Evolutionary conservation across 306 rosid species (phyloP).

Genomic region (Prunus padus): DNA sequence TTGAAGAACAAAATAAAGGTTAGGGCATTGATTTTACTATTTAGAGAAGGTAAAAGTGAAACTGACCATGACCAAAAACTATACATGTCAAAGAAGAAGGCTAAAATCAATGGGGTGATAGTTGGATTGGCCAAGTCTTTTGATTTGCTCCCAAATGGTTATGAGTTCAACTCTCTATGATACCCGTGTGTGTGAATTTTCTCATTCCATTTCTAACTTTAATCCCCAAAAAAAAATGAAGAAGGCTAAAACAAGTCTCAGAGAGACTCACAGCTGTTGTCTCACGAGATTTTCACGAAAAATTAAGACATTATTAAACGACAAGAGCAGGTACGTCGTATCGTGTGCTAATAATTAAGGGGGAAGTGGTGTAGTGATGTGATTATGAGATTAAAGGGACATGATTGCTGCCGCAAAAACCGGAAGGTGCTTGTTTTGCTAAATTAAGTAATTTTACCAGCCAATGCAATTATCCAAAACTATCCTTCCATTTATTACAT

Average conservation of each 20-base stretch:
- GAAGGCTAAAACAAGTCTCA: not conserved
- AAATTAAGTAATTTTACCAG: not conserved
- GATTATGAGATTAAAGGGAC: not conserved
- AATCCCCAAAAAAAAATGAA: too few relatives aligned
- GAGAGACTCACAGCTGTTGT: not conserved
- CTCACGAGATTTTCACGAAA: slow-evolving; percentile 16
- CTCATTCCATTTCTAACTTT: accelerated
- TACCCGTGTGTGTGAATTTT: too few relatives aligned
- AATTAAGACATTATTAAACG: not conserved
- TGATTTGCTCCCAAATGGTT: too few relatives aligned
- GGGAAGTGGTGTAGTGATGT: not conserved
- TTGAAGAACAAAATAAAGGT: not conserved
- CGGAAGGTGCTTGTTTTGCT: not conserved
- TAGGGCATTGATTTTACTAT: not conserved
- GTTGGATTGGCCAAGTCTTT: too few relatives aligned
- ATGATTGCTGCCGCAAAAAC: slow-evolving; percentile 10
- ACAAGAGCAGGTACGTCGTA: not conserved
- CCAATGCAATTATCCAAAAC: not conserved
- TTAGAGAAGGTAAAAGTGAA: not conserved
- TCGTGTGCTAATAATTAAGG: slow-evolving; percentile 4
- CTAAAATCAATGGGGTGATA: accelerated
- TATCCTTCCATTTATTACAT: not conserved
- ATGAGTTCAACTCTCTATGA: accelerated
- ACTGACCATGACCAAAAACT: not conserved
- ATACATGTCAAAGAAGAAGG: not conserved